A percentile compares a stretch with the other conserved stretches of the same genome.
phyloP scores from a whole-genome alignment of 345 rosid genomes.

The Eucalyptus marginata region DNA sequence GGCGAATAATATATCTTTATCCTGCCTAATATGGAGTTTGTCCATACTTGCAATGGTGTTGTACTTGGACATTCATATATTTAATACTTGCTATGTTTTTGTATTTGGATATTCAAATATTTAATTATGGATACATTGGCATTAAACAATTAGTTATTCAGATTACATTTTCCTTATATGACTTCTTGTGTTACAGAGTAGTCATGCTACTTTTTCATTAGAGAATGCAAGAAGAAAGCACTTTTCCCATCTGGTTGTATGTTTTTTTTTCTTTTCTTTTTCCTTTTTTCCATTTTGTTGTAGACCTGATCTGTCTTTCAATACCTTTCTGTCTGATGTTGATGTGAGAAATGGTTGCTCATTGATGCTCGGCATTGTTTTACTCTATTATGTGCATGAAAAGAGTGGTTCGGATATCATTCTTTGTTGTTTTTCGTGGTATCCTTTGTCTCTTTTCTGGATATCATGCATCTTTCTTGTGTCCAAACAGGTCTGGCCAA shows the following conservation, averaged over 20 bases:
- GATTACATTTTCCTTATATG: no score
- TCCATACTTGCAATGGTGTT: no score
- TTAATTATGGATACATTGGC: background rate
- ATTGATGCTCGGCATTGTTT: background rate
- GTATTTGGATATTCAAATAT: background rate
- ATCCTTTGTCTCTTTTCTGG: background rate
- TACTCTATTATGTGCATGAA: background rate
- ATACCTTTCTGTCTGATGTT: background rate
- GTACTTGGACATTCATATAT: no score
- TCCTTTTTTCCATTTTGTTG: background rate
- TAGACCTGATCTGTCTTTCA: background rate
- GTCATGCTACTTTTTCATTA: background rate
- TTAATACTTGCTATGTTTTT: background rate
- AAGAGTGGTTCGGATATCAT: background rate
- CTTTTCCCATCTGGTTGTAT: background rate
- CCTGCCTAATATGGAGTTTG: background rate
- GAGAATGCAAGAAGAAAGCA: background rate
- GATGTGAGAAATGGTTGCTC: background rate
- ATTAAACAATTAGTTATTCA: background rate
- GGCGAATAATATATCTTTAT: background rate
- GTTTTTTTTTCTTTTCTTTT: background rate
- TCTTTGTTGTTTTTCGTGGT: background rate
- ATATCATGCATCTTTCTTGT: background rate
- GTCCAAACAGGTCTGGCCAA: constrained; percentile 64
- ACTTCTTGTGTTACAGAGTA: background rate